Evolutionary conservation across 139 green algal species (phyloP), one percentile per base, ranked within the genome.

Genomic region (Raphidocelis subcapitata): DNA sequence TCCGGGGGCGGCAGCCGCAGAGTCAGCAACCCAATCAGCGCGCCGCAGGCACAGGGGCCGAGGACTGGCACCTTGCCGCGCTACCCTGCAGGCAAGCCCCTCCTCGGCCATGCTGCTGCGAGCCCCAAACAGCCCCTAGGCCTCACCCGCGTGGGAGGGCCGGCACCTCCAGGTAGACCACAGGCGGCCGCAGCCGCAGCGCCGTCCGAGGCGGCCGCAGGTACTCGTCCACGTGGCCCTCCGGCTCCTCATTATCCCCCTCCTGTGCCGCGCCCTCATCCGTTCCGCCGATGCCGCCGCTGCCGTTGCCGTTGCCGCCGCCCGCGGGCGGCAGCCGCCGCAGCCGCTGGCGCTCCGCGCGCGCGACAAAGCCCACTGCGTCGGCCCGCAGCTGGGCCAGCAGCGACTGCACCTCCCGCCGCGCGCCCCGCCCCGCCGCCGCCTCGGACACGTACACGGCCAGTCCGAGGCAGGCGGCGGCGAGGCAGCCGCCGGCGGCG

Each of bases 151-250:
- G 71, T 1, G 88, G 88, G 56, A 93, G 73, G 29, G 68, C 81
- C n/a, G 85, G 79, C 46, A 92, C 79, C 8, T 62, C 72, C 24
- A 90, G 64, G 46, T 79, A 90, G 29, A 83, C 64, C 47, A 86
- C 67, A 69, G 63, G 20, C 75, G 84, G 52, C 62, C 44, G 67
- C 68, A 85, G 32, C 41, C 41, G 26, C 67, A 41, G 31, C 21
- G 41, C 2, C 74, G 85, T 79, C 33, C 55, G 51, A 0, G 81
- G 83, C 15, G 85, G 62, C 65, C 44, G 57, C 77, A 91, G 63
- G 65, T 90, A 91, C 1, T 75, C 64, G 47, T 88, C 85, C 44
- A 77, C 21, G 18, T 62, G 46, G 2, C 5, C 69, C n/a, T 2
- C 24, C 36, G n/a, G 59, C 54, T 74, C 41, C 3, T 51, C 54